Evolutionary conservation across 441 rosid species (phyloP).

Genomic region (Kokia cookei): DNA sequence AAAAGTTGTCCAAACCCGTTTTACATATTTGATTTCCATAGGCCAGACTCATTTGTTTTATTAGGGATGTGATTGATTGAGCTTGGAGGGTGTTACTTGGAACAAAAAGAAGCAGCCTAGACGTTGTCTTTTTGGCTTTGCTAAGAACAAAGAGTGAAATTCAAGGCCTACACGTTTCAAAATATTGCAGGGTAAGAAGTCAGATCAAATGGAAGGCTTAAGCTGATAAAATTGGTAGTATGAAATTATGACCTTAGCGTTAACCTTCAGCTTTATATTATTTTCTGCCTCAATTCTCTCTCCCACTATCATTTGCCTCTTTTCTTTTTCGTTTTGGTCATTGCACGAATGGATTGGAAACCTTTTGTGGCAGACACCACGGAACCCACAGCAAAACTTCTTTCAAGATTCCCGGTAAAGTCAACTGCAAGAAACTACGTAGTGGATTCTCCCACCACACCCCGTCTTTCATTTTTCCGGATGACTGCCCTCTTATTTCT

Average conservation of each 20-base stretch:
- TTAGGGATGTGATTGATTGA: no score
- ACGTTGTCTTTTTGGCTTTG: not conserved
- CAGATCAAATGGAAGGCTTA: no score
- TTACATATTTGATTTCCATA: no score
- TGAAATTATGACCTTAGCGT: not conserved
- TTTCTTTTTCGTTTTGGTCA: not conserved
- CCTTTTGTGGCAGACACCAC: conserved; percentile 14
- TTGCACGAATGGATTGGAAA: conserved; percentile 6
- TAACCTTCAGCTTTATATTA: not conserved
- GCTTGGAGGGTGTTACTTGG: no score
- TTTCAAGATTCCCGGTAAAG: conserved; percentile 1
- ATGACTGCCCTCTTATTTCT: not conserved
- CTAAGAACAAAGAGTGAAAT: not conserved
- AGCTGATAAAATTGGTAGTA: not conserved
- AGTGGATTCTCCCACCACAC: not conserved
- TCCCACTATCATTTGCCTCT: conserved; percentile 29
- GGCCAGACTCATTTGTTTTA: no score
- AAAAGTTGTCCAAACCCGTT: no score
- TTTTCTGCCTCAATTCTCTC: not conserved
- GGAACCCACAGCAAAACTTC: not conserved
- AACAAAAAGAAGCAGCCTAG: not conserved
- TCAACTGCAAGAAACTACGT: not conserved
- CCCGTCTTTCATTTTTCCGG: not conserved
- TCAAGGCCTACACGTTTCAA: not conserved
- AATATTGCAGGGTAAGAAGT: not conserved